These are phyloP conservation scores for Yamadazyma nakazawae DNA, from an alignment of 805 yeast genomes.

Conservation along the genomic window DNA sequence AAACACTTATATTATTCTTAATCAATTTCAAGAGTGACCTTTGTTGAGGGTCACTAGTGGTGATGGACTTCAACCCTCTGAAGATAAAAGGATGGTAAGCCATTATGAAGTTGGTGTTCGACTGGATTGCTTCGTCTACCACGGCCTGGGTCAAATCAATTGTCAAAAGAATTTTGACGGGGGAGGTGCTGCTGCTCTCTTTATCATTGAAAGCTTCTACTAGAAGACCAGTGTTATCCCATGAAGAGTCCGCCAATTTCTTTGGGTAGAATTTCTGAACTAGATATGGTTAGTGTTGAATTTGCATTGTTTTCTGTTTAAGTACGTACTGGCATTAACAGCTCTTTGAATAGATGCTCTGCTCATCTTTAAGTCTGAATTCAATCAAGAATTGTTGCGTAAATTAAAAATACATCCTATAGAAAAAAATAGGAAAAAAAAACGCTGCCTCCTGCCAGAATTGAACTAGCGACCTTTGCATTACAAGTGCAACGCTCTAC, in stretches of 20 bases:
- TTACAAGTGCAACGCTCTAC: constrained; percentile 99
- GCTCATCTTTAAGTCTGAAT: constrained; percentile 56
- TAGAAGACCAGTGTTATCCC: constrained; percentile 95
- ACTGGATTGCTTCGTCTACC: constrained; percentile 74
- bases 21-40: constrained; percentile 67
- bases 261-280: constrained; percentile 80
- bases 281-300: constrained; percentile 18
- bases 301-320: neutral
- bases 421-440: neutral
- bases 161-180: constrained; percentile 52
- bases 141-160: constrained; percentile 83
- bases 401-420: neutral
- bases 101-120: constrained; percentile 55
- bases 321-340: constrained; percentile 14
- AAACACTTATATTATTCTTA: constrained; percentile 78
- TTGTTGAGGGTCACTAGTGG: constrained; percentile 72
- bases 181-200: neutral
- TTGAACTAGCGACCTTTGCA: constrained; percentile 96
- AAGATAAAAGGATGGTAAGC: constrained; percentile 95
- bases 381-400: neutral
- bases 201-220: constrained; percentile 52
- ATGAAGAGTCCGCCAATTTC: constrained; percentile 74
- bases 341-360: constrained; percentile 60
- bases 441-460: constrained; percentile 74
- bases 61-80: constrained; percentile 75